These are phyloP conservation scores for Sarocladiaceae sp. DNA, from an alignment of 2,329 filamentous ascomycete species.

Conservation along the genomic window DNA sequence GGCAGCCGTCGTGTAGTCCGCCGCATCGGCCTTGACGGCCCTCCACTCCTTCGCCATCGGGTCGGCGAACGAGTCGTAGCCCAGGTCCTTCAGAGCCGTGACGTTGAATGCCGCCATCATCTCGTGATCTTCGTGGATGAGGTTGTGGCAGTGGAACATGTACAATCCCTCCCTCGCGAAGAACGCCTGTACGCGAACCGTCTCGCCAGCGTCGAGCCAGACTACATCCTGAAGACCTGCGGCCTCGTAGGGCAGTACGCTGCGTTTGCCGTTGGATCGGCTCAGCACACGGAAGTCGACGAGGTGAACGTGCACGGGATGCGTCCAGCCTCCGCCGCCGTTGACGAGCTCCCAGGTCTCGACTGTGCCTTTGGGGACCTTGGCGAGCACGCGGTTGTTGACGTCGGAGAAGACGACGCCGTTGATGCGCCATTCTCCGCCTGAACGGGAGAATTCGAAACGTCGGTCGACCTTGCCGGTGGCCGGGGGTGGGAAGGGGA, in stretches of 20 bases:
- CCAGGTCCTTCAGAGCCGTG: slow-evolving; percentile 29
- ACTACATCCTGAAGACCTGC: slow-evolving; percentile 55
- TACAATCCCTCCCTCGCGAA: slow-evolving; percentile 41
- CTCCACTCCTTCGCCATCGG: slow-evolving; percentile 5
- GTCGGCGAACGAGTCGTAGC: slow-evolving; percentile 28
- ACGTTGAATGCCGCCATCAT: slow-evolving; percentile 46
- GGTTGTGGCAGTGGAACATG: slow-evolving; percentile 46
- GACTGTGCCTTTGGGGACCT: slow-evolving; percentile 39
- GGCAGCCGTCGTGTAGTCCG: not conserved
- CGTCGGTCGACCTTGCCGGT: slow-evolving; percentile 33
- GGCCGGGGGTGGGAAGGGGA: slow-evolving; percentile 31
- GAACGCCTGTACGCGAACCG: slow-evolving; percentile 43
- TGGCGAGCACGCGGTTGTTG: slow-evolving; percentile 43
- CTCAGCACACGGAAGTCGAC: slow-evolving; percentile 53
- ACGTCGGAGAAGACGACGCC: slow-evolving; percentile 39
- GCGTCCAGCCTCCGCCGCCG: slow-evolving; percentile 43
- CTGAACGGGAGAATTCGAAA: slow-evolving; percentile 40
- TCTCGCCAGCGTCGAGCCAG: slow-evolving; percentile 47
- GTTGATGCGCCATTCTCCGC: slow-evolving; percentile 48
- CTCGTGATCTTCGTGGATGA: slow-evolving; percentile 40
- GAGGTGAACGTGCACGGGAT: slow-evolving; percentile 55
- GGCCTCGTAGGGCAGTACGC: slow-evolving; percentile 47
- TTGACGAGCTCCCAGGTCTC: slow-evolving; percentile 49
- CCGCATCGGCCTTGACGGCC: slow-evolving; percentile 1
- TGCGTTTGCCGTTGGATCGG: slow-evolving; percentile 37